Evolutionary conservation across 83 land plant genomes (phyloP).

Genomic region (Diphasiastrum complanatum): DNA sequence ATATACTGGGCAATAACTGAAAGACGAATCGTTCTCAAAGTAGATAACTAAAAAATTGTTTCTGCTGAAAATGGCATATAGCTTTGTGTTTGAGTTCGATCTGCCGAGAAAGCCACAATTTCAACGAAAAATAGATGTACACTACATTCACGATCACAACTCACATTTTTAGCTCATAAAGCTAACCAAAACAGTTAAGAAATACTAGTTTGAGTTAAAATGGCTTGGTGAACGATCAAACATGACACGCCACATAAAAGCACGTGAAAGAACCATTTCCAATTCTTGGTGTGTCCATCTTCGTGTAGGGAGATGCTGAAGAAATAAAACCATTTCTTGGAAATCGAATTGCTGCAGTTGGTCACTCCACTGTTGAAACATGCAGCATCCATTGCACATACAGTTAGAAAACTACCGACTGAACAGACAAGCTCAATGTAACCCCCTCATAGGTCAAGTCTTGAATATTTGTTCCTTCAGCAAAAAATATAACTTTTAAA

Average conservation of each 20-base stretch:
- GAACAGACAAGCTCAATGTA: neutral
- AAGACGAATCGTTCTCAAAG: no score
- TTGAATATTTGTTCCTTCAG: no score
- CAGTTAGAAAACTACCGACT: neutral
- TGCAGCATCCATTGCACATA: conserved; percentile 13
- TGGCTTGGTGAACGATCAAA: conserved; percentile 91
- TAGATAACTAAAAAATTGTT: no score
- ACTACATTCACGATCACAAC: no score
- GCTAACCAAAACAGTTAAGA: no score
- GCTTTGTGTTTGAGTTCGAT: no score
- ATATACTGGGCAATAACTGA: no score
- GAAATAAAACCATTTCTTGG: conserved; percentile 95
- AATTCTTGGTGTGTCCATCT: conserved; percentile 90
- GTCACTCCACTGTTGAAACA: conserved; percentile 95
- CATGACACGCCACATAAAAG: conserved; percentile 99
- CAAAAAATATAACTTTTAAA: no score
- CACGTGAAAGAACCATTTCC: conserved; percentile 98
- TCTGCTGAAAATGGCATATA: no score
- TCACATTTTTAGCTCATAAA: no score
- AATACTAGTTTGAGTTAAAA: conserved; percentile 37
- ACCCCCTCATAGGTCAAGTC: neutral
- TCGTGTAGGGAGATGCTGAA: conserved; percentile 92
- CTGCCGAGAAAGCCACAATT: no score
- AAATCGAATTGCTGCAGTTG: conserved; percentile 80
- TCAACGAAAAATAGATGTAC: no score